These are phyloP conservation scores for Microbotryum lychnidis-dioicae DNA, from an alignment of 1,284 basidiomycete genomes.

Conservation along the genomic window DNA sequence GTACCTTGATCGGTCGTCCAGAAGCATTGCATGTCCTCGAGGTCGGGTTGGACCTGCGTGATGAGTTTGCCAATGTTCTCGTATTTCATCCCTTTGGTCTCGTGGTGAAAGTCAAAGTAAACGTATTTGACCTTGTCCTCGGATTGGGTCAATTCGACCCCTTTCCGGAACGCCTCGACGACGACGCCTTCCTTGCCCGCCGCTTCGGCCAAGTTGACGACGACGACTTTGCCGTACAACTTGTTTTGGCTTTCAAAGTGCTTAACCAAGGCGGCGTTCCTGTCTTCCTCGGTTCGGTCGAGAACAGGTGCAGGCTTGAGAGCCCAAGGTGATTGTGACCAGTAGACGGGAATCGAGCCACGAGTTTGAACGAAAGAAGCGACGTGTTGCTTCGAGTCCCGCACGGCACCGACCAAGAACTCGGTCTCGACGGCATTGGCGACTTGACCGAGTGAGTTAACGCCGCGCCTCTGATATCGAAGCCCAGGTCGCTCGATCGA, in stretches of 20 bases:
- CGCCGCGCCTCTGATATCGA: slow-evolving; percentile 49
- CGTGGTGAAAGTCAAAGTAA: slow-evolving; percentile 62
- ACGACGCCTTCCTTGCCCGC: slow-evolving; percentile 76
- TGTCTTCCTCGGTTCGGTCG: slow-evolving; percentile 66
- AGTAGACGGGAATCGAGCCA: slow-evolving; percentile 61
- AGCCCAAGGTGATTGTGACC: slow-evolving; percentile 44
- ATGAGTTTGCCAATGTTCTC: slow-evolving; percentile 82
- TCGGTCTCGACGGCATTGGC: slow-evolving; percentile 53
- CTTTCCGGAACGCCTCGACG: slow-evolving; percentile 67
- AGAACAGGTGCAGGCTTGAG: slow-evolving; percentile 82
- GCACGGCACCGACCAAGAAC: slow-evolving; percentile 54
- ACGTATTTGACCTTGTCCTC: slow-evolving; percentile 50
- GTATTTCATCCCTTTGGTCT: slow-evolving; percentile 85
- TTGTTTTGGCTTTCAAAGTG: slow-evolving; percentile 65
- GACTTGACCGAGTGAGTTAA: slow-evolving; percentile 48
- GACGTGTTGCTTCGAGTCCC: slow-evolving; percentile 61
- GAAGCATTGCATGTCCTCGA: slow-evolving; percentile 74
- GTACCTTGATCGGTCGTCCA: slow-evolving; percentile 59
- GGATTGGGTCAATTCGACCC: slow-evolving; percentile 48
- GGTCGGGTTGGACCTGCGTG: slow-evolving; percentile 57
- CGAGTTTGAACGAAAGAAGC: slow-evolving; percentile 83
- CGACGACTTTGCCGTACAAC: slow-evolving; percentile 69
- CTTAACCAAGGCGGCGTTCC: slow-evolving; percentile 58
- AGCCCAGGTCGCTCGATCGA: slow-evolving; percentile 48
- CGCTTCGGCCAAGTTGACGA: slow-evolving; percentile 84